phyloP scores from a whole-genome alignment of 768 basidiomycete species.

The Psilocybe tampanensis region DNA sequence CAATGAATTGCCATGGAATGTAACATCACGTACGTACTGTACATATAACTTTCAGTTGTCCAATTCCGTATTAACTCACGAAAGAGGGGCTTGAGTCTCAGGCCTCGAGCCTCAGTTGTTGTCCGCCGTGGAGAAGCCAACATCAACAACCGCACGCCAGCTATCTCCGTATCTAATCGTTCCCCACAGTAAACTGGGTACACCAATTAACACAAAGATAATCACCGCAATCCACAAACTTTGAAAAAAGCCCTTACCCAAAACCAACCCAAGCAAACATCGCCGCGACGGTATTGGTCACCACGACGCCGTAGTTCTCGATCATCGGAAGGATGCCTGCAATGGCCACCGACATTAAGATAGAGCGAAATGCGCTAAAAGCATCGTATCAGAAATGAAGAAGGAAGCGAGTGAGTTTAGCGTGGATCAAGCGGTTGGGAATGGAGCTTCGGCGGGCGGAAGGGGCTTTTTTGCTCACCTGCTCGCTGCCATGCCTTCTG shows the following conservation, averaged over 20 bases:
- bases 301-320: conserved; percentile 50
- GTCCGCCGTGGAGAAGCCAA: conserved; percentile 52
- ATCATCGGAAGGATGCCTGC: conserved; percentile 57
- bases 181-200: conserved; percentile 47
- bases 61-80: no score
- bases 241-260: conserved; percentile 40
- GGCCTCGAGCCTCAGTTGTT: conserved; percentile 29
- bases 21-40: no score
- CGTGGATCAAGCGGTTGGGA: no score
- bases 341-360: conserved; percentile 44
- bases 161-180: conserved; percentile 58
- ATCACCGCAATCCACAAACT: not conserved
- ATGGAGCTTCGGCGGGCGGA: no score
- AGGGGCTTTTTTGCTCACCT: conserved; percentile 42
- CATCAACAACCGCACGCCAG: conserved; percentile 58
- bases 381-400: not conserved
- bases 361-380: conserved; percentile 49
- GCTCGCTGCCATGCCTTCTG: conserved; percentile 60
- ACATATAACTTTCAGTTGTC: no score
- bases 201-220: not conserved
- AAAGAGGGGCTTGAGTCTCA: not conserved
- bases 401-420: no score
- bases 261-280: conserved; percentile 51
- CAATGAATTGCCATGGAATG: no score
- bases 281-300: conserved; percentile 50